Conservation (phyloP, 768 basidiomycete genomes). For the Pisolithus marmoratus region DNA sequence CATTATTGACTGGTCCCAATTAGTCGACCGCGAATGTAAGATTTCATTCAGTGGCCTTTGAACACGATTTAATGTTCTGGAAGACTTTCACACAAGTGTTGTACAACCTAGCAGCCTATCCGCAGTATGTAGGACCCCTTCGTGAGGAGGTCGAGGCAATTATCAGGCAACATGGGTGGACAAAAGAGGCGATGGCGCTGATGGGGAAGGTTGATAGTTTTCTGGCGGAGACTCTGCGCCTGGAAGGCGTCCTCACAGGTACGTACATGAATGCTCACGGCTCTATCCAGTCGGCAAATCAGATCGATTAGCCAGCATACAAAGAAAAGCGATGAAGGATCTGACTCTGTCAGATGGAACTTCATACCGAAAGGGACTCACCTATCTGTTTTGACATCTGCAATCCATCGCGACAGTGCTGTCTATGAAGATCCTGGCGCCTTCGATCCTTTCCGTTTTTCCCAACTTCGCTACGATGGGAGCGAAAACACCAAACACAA, state of each 20-base stretch:
- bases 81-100: slow-evolving; percentile 32
- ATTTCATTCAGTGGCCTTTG: neutral
- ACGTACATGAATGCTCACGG: neutral
- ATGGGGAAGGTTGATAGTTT: slow-evolving; percentile 39
- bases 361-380: slow-evolving; percentile 27
- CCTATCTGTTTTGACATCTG: slow-evolving; percentile 17
- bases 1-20: neutral
- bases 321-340: slow-evolving; percentile 27
- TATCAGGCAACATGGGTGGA: slow-evolving; percentile 24
- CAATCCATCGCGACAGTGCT: slow-evolving; percentile 13
- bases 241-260: slow-evolving; percentile 14
- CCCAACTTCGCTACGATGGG: slow-evolving; percentile 27
- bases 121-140: slow-evolving; percentile 29
- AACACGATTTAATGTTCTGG: neutral
- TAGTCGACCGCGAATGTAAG: neutral
- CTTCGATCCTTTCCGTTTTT: slow-evolving; percentile 49
- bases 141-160: slow-evolving; percentile 34
- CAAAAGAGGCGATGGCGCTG: slow-evolving; percentile 19
- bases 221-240: slow-evolving; percentile 31
- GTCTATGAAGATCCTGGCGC: slow-evolving; percentile 27
- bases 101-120: slow-evolving; percentile 30
- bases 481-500: slow-evolving; percentile 29
- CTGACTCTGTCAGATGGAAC: slow-evolving; percentile 35
- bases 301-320: slow-evolving; percentile 17
- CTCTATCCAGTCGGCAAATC: neutral